These are phyloP conservation scores for Xylaria telfairii DNA, from an alignment of 495 filamentous ascomycete genomes.

Conservation along the genomic window DNA sequence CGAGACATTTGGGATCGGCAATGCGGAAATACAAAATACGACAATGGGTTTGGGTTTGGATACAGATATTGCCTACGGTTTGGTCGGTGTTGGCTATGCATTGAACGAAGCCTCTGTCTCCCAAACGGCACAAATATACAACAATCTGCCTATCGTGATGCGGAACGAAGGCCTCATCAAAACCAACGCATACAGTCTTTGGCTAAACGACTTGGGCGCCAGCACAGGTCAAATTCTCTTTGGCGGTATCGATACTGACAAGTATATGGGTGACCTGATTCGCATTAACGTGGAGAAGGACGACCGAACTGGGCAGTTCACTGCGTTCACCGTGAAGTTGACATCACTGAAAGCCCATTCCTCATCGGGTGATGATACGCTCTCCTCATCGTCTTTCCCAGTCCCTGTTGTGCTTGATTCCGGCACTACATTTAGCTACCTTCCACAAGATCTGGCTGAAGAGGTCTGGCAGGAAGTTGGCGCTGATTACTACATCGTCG, in stretches of 20 bases:
- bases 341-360: conserved; percentile 60
- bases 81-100: conserved; percentile 87
- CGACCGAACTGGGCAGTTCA: conserved; percentile 50
- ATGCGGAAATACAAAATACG: conserved; percentile 65
- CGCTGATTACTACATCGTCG: conserved; percentile 52
- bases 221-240: conserved; percentile 67
- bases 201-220: conserved; percentile 77
- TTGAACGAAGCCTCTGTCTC: conserved; percentile 76
- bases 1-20: conserved; percentile 78
- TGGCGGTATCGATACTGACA: conserved; percentile 88
- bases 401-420: conserved; percentile 83
- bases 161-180: conserved; percentile 74
- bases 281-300: conserved; percentile 67
- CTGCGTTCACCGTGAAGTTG: conserved; percentile 76
- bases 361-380: conserved; percentile 53
- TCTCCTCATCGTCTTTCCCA: conserved; percentile 60
- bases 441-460: conserved; percentile 73
- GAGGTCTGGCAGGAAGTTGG: conserved; percentile 72
- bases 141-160: conserved; percentile 82
- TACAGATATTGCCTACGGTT: conserved; percentile 74
- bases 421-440: conserved; percentile 83
- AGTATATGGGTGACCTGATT: conserved; percentile 76
- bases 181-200: conserved; percentile 85
- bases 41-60: conserved; percentile 84
- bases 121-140: conserved; percentile 58